Percentiles rank a stretch among this genome's conserved stretches.
Evolutionary conservation across 2,329 filamentous ascomycete species (phyloP).

Genomic region (Metarhizium guizhouense): DNA sequence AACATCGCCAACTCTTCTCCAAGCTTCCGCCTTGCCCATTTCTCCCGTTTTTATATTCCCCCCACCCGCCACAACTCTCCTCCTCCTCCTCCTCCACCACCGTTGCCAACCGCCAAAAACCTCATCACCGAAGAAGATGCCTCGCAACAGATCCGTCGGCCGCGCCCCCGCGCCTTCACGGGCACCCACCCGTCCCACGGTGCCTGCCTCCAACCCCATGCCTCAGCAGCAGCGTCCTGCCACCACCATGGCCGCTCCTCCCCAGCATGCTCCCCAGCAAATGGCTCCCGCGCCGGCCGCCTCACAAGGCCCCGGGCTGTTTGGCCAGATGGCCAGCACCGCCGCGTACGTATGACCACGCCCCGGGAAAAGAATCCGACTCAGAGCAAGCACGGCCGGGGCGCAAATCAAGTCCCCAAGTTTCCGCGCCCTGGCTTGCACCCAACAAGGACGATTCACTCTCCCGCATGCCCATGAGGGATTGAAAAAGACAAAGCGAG

Average conservation of each 20-base stretch:
- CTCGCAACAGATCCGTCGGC: constrained; percentile 67
- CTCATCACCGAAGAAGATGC: constrained; percentile 39
- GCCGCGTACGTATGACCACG: constrained; percentile 67
- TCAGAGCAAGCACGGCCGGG: too few species aligned
- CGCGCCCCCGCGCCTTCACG: constrained; percentile 30
- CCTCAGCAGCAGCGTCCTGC: constrained; percentile 61
- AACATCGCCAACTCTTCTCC: constrained; percentile 18
- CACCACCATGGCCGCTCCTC: constrained; percentile 52
- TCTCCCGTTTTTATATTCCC: not conserved
- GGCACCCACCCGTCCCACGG: constrained; percentile 54
- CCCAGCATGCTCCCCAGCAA: constrained; percentile 40
- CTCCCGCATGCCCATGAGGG: not conserved
- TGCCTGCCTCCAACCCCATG: constrained; percentile 46
- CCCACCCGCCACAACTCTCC: not conserved
- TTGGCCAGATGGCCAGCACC: constrained; percentile 95
- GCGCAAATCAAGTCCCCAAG: too few species aligned
- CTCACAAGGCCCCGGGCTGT: constrained; percentile 70
- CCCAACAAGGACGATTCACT: too few species aligned
- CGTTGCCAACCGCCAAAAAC: constrained; percentile 4
- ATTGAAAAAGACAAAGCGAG: not conserved
- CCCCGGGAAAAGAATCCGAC: not conserved
- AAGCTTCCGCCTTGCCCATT: constrained; percentile 11
- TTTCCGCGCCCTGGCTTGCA: too few species aligned
- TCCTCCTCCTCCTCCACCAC: not conserved
- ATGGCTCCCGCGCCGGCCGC: constrained; percentile 32